A percentile compares a stretch with the other conserved stretches of the same genome.
These are phyloP conservation scores for Trichoderma cornu-damae DNA, from an alignment of 2,329 filamentous ascomycete genomes.

Conservation along the genomic window DNA sequence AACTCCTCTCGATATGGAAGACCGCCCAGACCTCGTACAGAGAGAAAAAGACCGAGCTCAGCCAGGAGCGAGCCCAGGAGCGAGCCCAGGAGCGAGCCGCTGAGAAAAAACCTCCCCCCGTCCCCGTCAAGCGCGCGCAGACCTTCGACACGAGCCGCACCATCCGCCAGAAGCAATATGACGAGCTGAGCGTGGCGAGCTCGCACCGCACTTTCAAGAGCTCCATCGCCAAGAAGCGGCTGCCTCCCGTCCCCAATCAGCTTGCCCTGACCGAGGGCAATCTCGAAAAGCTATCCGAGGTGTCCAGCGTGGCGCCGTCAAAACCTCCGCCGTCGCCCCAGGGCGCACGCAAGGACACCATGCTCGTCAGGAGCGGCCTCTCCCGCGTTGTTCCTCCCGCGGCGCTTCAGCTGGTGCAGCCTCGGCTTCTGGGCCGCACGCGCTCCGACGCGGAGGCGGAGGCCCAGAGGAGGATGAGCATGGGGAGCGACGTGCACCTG, in stretches of 20 bases:
- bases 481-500: slow-evolving; percentile 79
- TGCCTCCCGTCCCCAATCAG: slow-evolving; percentile 25
- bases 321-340: slow-evolving; percentile 40
- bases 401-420: slow-evolving; percentile 19
- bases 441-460: slow-evolving; percentile 38
- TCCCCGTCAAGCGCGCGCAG: slow-evolving; percentile 16
- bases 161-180: slow-evolving; percentile 25
- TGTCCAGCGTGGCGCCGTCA: slow-evolving; percentile 46
- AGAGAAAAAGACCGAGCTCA: slow-evolving; percentile 79
- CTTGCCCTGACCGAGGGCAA: slow-evolving; percentile 48
- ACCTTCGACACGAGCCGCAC: slow-evolving; percentile 30
- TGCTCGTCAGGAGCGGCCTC: slow-evolving; percentile 38
- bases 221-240: slow-evolving; percentile 30
- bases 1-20: slow-evolving; percentile 84
- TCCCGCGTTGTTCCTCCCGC: slow-evolving; percentile 32
- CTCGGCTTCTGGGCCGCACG: slow-evolving; percentile 30
- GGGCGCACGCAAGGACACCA: slow-evolving; percentile 33
- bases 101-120: slow-evolving; percentile 1
- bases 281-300: slow-evolving; percentile 49
- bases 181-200: slow-evolving; percentile 35
- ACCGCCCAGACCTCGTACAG: slow-evolving; percentile 84
- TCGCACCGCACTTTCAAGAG: slow-evolving; percentile 41
- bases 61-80: slow-evolving; percentile 56
- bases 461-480: slow-evolving; percentile 26
- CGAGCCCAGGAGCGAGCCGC: slow-evolving; percentile 51